phyloP scores from a whole-genome alignment of 1,284 basidiomycete species.

The Flammula alnicola region DNA sequence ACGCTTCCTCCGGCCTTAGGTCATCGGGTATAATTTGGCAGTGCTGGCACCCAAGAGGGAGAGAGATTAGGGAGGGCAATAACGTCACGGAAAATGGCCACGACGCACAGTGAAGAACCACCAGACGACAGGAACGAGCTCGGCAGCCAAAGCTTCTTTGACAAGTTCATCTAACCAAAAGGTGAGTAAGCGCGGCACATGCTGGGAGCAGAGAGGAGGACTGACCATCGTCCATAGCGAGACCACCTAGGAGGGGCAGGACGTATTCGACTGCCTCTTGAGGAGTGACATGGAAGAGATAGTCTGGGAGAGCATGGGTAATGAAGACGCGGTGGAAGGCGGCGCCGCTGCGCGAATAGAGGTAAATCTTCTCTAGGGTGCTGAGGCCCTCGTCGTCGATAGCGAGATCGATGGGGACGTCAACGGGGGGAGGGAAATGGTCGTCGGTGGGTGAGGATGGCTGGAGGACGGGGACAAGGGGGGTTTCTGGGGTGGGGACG shows the following conservation, averaged over 20 bases:
- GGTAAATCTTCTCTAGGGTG: slow-evolving; percentile 91
- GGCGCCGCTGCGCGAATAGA: slow-evolving; percentile 88
- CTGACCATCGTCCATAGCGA: slow-evolving; percentile 88
- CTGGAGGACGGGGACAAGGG: slow-evolving; percentile 18
- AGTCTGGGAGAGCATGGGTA: slow-evolving; percentile 75
- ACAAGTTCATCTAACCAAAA: slow-evolving; percentile 79
- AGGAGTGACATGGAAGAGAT: slow-evolving; percentile 79
- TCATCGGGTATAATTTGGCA: slow-evolving; percentile 65
- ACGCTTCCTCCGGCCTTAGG: slow-evolving; percentile 38
- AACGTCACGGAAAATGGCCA: slow-evolving; percentile 21
- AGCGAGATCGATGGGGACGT: slow-evolving; percentile 53
- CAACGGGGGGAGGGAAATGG: slow-evolving; percentile 39
- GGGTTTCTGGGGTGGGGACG: slow-evolving; percentile 24
- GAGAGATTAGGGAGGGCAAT: slow-evolving; percentile 13
- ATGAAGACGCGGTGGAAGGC: slow-evolving; percentile 88
- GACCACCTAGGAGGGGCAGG: slow-evolving; percentile 83
- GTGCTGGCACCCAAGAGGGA: slow-evolving; percentile 40
- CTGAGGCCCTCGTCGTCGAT: slow-evolving; percentile 80
- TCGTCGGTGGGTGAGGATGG: slow-evolving; percentile 38
- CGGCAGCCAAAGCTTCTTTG: slow-evolving; percentile 87
- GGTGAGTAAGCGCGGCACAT: slow-evolving; percentile 13
- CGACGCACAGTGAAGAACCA: slow-evolving; percentile 85
- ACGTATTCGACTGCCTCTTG: slow-evolving; percentile 95
- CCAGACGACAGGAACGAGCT: slow-evolving; percentile 88
- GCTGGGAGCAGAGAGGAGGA: slow-evolving; percentile 20